phyloP scores from a whole-genome alignment of 1,139 yeast genomes.

The Nakaseomyces delphensis region DNA sequence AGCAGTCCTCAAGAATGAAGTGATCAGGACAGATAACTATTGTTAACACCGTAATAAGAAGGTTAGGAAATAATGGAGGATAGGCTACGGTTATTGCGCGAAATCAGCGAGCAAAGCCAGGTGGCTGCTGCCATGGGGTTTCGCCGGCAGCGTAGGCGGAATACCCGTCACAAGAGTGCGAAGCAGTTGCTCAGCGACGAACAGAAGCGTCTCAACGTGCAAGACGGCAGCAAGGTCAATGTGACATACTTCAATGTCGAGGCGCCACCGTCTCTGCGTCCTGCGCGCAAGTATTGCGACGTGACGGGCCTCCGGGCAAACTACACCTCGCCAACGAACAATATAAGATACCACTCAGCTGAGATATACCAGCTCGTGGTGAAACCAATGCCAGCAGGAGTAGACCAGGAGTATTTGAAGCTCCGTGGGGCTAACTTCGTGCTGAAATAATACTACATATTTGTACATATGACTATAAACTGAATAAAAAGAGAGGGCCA shows the following conservation, averaged over 20 bases:
- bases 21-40: no score
- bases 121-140: slow-evolving; percentile 32
- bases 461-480: neutral
- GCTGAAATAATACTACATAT: slow-evolving; percentile 39
- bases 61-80: slow-evolving; percentile 11
- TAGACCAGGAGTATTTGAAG: slow-evolving; percentile 86
- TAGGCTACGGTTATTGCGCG: slow-evolving; percentile 23
- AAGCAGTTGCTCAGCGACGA: slow-evolving; percentile 76
- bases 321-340: slow-evolving; percentile 70
- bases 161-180: slow-evolving; percentile 64
- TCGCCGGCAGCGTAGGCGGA: slow-evolving; percentile 41
- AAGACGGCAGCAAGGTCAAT: slow-evolving; percentile 13
- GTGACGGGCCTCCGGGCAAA: slow-evolving; percentile 79
- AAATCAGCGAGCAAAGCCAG: slow-evolving; percentile 20
- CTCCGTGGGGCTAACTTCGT: slow-evolving; percentile 84
- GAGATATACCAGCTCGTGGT: slow-evolving; percentile 77
- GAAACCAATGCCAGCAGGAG: slow-evolving; percentile 77
- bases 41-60: no score
- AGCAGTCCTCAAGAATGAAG: no score
- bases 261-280: slow-evolving; percentile 84
- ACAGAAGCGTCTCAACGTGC: slow-evolving; percentile 29
- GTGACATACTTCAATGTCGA: slow-evolving; percentile 55
- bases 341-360: slow-evolving; percentile 69
- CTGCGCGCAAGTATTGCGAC: slow-evolving; percentile 82
- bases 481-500: no score